Conservation (phyloP, 495 filamentous ascomycete genomes). For the Neurospora hispaniola region DNA sequence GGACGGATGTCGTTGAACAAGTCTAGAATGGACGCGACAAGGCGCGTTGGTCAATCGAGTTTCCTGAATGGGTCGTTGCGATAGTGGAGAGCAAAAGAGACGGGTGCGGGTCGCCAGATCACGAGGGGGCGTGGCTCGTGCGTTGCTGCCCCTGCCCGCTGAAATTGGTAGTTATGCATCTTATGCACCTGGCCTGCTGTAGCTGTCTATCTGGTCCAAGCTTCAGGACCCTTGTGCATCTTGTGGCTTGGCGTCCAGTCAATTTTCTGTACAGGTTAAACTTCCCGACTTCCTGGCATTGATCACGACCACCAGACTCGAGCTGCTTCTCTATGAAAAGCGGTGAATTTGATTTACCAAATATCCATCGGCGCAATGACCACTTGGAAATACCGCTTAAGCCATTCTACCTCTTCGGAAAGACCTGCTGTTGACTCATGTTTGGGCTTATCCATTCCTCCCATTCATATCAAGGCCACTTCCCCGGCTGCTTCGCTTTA, state of each 20-base stretch:
- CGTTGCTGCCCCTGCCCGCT: not conserved
- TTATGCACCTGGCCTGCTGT: not conserved
- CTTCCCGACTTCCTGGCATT: not conserved
- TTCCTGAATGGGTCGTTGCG: not conserved
- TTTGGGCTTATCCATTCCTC: not conserved
- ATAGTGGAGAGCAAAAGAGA: not conserved
- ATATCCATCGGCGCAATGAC: rapidly evolving
- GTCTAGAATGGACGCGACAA: not conserved
- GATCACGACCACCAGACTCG: not conserved
- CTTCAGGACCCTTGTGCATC: not conserved
- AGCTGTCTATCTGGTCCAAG: not conserved
- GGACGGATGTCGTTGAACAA: not conserved
- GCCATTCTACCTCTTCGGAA: not conserved
- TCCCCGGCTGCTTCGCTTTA: not conserved
- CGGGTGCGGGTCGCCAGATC: not conserved
- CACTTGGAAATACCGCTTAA: not conserved
- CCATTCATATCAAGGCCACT: not conserved
- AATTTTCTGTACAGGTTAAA: not conserved
- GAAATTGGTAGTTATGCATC: not conserved
- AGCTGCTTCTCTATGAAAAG: not conserved
- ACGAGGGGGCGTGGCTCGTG: not conserved
- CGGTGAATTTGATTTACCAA: not conserved
- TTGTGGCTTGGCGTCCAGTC: not conserved
- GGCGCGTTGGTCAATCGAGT: not conserved
- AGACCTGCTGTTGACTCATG: not conserved